Evolutionary conservation across 331 rosid species (phyloP).

Genomic region (Prunus yedoensis): DNA sequence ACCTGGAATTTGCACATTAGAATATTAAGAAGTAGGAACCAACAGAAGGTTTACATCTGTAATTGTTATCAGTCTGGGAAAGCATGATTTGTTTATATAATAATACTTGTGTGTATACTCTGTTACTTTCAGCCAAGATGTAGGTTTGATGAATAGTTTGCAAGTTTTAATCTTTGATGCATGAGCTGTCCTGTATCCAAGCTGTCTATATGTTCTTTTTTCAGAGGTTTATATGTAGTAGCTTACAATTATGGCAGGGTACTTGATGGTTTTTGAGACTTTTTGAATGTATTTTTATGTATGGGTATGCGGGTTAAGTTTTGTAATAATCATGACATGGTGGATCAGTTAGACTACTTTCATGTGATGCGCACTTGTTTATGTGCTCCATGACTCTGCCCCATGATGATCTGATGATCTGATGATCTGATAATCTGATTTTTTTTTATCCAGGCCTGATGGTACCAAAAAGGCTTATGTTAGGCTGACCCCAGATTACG

Average conservation of each 20-base stretch:
- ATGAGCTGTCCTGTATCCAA: neutral
- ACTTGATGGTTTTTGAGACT: neutral
- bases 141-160: neutral
- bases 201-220: neutral
- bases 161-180: neutral
- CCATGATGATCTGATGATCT: no score
- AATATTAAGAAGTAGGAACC: no score
- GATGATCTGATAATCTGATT: neutral
- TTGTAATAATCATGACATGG: neutral
- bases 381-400: neutral
- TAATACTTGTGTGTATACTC: neutral
- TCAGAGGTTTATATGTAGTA: neutral
- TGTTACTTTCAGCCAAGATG: neutral
- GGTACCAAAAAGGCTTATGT: constrained; percentile 93
- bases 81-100: neutral
- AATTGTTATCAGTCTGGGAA: neutral
- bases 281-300: no score
- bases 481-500: constrained; percentile 78
- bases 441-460: constrained; percentile 60
- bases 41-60: no score
- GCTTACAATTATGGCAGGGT: neutral
- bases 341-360: neutral
- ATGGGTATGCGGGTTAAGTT: neutral
- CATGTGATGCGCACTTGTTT: neutral
- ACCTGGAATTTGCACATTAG: neutral